These are phyloP conservation scores for Verbena officinalis DNA, from an alignment of 257 asterid species.

Conservation along the genomic window DNA sequence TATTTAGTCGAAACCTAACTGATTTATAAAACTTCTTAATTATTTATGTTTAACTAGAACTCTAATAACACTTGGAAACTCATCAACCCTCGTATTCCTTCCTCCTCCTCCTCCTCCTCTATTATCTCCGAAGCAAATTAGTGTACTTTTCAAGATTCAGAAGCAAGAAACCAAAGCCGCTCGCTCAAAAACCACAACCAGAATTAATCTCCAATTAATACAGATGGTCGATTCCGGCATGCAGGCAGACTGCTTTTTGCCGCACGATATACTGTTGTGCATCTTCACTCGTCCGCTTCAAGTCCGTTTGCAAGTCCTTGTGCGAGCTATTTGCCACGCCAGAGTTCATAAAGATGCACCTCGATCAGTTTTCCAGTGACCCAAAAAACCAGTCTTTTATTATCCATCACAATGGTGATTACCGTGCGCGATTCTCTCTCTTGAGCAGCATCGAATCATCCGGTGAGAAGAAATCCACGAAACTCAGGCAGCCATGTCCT, in stretches of 20 bases:
- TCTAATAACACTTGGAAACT: no score
- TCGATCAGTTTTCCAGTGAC: background rate
- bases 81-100: no score
- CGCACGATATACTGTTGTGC: background rate
- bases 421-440: background rate
- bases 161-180: no score
- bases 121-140: no score
- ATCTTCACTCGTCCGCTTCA: conserved; percentile 2
- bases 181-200: background rate
- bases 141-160: no score
- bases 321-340: background rate
- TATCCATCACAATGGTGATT: background rate
- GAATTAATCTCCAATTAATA: background rate
- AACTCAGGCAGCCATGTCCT: background rate
- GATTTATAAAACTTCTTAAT: no score
- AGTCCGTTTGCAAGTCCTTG: conserved; percentile 1
- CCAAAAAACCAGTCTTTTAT: background rate
- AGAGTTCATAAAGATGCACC: conserved; percentile 6
- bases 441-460: background rate
- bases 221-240: background rate
- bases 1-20: no score
- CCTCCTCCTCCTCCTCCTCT: no score
- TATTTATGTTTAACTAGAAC: no score
- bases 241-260: background rate
- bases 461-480: background rate